Percentiles rank a stretch among this genome's conserved stretches.
Conservation (phyloP, 2,329 filamentous ascomycete genomes). For the Colletotrichum sojae region DNA sequence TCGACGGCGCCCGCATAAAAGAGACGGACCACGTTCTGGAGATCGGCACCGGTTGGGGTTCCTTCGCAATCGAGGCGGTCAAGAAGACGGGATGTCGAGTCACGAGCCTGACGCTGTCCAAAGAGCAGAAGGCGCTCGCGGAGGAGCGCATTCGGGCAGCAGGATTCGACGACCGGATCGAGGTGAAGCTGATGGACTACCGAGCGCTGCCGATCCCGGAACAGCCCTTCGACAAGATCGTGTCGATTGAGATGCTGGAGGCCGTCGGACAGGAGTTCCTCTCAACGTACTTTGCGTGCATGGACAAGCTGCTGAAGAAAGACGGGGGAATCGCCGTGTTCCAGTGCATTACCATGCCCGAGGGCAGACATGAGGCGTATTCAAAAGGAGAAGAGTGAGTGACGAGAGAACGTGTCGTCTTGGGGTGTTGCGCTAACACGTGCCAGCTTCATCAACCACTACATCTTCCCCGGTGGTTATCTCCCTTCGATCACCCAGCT, state of each 20-base stretch:
- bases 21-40: conserved; percentile 78
- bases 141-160: conserved; percentile 74
- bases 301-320: conserved; percentile 75
- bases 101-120: conserved; percentile 77
- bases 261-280: conserved; percentile 79
- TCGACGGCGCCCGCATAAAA: conserved; percentile 75
- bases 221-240: conserved; percentile 76
- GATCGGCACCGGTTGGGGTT: conserved; percentile 83
- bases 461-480: conserved; percentile 86
- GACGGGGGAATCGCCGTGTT: conserved; percentile 78
- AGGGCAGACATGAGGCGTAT: conserved; percentile 76
- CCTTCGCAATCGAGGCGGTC: conserved; percentile 79
- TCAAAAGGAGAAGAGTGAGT: conserved; percentile 74
- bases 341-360: conserved; percentile 84
- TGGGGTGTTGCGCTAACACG: conserved; percentile 17
- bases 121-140: conserved; percentile 78
- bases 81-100: conserved; percentile 76
- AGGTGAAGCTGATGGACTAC: conserved; percentile 79
- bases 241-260: conserved; percentile 85
- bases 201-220: conserved; percentile 70
- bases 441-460: conserved; percentile 77
- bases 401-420: neutral
- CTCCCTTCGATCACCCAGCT: conserved; percentile 72
- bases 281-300: conserved; percentile 75
- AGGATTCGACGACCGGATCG: conserved; percentile 72